A percentile compares a stretch with the other conserved stretches of the same genome.
Evolutionary conservation across 129 eudicot species (phyloP).

Genomic region (Solidago caesia): DNA sequence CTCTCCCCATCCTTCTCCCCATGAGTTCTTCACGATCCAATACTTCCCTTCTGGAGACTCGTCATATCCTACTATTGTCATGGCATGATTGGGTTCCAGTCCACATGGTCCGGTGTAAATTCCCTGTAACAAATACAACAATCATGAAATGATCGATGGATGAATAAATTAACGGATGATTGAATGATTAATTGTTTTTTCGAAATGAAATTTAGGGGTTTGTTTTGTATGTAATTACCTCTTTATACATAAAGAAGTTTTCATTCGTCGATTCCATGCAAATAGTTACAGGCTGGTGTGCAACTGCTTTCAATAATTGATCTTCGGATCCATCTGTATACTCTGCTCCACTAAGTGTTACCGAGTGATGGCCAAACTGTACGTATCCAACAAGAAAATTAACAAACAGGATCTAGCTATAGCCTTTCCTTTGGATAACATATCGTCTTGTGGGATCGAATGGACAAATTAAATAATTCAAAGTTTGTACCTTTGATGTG

Average conservation of each 20-base stretch:
- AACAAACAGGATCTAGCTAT: background rate
- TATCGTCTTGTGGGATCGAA: background rate
- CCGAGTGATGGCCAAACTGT: slow-evolving; percentile 45
- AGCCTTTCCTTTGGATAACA: background rate
- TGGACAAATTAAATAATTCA: background rate
- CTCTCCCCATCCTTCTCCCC: slow-evolving; percentile 30
- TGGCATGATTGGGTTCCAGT: slow-evolving; percentile 42
- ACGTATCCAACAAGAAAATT: background rate
- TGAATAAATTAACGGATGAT: slow-evolving; percentile 4
- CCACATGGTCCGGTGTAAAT: slow-evolving; percentile 75
- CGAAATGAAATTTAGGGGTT: background rate
- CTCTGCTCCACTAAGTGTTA: slow-evolving; percentile 53
- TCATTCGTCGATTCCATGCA: slow-evolving; percentile 51
- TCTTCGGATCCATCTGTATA: slow-evolving; percentile 52
- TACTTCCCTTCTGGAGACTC: slow-evolving; percentile 23
- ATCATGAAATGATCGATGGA: background rate
- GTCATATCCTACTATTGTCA: slow-evolving; percentile 25
- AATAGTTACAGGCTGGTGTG: slow-evolving; percentile 58
- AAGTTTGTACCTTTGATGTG: slow-evolving; percentile 35
- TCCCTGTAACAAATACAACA: slow-evolving; percentile 41
- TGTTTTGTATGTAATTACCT: slow-evolving; percentile 32
- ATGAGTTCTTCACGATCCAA: slow-evolving; percentile 27
- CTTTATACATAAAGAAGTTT: slow-evolving; percentile 50
- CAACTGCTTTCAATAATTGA: slow-evolving; percentile 55
- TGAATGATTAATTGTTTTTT: slow-evolving; percentile 37